Conservation (phyloP, 1,284 basidiomycete species). For the Cutaneotrichosporon cavernicola region DNA sequence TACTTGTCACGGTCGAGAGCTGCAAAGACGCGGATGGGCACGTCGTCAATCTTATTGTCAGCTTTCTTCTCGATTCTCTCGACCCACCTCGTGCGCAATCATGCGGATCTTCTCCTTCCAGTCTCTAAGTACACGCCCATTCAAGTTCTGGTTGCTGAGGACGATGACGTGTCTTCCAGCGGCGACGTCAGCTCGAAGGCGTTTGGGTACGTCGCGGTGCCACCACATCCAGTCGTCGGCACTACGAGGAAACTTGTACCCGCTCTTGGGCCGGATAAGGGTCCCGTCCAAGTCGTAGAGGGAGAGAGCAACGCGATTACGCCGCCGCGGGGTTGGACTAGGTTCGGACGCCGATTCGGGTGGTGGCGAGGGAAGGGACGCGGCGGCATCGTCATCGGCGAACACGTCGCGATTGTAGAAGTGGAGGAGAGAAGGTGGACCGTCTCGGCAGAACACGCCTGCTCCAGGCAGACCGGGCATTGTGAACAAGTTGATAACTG, state of each 20-base stretch:
- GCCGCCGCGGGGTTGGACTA: neutral
- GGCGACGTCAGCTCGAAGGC: slow-evolving; percentile 62
- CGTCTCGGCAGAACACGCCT: slow-evolving; percentile 4
- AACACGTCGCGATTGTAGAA: slow-evolving; percentile 9
- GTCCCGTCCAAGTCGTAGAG: slow-evolving; percentile 87
- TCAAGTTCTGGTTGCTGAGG: slow-evolving; percentile 72
- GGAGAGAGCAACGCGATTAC: slow-evolving; percentile 60
- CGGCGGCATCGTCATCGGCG: neutral
- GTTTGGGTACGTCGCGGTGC: slow-evolving; percentile 63
- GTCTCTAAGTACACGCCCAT: slow-evolving; percentile 55
- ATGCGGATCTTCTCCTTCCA: slow-evolving; percentile 74
- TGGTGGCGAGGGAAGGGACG: neutral
- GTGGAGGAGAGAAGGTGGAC: slow-evolving; percentile 6
- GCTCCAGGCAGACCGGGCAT: neutral
- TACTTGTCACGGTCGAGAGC: slow-evolving; percentile 64
- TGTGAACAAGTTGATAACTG: slow-evolving; percentile 1
- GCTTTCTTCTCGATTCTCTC: neutral
- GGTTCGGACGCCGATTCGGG: neutral
- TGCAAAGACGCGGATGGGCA: slow-evolving; percentile 77
- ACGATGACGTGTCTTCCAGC: slow-evolving; percentile 74
- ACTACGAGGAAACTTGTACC: slow-evolving; percentile 55
- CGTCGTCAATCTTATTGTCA: slow-evolving; percentile 31
- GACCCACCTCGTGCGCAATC: slow-evolving; percentile 66
- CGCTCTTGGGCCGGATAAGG: slow-evolving; percentile 65
- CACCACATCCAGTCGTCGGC: slow-evolving; percentile 73